These are phyloP conservation scores for Alternaria sp. DNA, from an alignment of 2,329 filamentous ascomycete genomes.

Conservation along the genomic window DNA sequence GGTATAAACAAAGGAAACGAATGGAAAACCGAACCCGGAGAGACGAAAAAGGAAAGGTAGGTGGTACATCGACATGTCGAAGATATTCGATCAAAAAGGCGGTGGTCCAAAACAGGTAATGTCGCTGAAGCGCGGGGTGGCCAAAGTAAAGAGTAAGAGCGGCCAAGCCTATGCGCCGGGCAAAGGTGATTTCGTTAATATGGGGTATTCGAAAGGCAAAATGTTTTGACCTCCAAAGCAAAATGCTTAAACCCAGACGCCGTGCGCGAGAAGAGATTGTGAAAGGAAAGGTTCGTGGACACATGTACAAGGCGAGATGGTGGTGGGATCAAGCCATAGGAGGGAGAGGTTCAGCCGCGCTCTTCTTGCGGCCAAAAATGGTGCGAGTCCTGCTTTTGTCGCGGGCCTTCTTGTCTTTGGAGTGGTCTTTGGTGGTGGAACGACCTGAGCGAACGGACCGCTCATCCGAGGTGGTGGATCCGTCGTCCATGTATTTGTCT, in stretches of 20 bases:
- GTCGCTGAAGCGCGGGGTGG: background rate
- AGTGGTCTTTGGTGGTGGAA: constrained; percentile 48
- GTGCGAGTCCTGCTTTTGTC: constrained; percentile 78
- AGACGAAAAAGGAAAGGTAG: constrained; percentile 1
- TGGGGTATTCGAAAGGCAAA: constrained; percentile 18
- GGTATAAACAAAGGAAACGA: constrained; percentile 16
- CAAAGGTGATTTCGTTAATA: constrained; percentile 26
- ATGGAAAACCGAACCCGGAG: background rate
- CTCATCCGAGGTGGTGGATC: constrained; percentile 43
- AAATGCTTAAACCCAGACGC: constrained; percentile 35
- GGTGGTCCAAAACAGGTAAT: background rate
- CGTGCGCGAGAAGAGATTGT: constrained; percentile 29
- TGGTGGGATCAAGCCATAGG: constrained; percentile 9
- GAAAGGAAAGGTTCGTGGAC: constrained; percentile 40
- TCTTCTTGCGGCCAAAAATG: constrained; percentile 71
- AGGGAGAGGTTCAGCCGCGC: constrained; percentile 26
- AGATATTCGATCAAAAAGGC: constrained; percentile 8
- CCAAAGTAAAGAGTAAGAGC: background rate
- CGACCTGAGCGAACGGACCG: constrained; percentile 57
- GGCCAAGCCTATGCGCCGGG: constrained; percentile 36
- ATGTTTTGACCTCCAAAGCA: constrained; percentile 11
- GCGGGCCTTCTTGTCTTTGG: constrained; percentile 65
- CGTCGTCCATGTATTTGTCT: constrained; percentile 78
- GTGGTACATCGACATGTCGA: constrained; percentile 15
- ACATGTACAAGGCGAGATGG: constrained; percentile 35